Evolutionary conservation across 1,284 basidiomycete species (phyloP), one percentile per base, ranked within the genome.

Genomic region (Cryptococcus wingfieldii): DNA sequence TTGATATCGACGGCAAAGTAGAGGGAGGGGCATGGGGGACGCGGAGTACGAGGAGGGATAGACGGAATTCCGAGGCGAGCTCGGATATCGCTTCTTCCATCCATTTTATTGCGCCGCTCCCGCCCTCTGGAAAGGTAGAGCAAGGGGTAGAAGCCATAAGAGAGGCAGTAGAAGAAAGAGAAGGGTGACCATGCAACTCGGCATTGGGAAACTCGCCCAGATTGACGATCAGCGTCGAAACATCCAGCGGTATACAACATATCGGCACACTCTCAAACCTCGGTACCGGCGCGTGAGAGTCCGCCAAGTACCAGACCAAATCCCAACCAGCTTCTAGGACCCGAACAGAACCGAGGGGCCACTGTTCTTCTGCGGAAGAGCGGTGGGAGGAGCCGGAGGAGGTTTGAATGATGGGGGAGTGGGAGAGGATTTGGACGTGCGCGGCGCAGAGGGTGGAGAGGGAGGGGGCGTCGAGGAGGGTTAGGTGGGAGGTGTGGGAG

Each of bases 391-490:
- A 31, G 9, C 12, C 9, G 31, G 10, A 14, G 13, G 16, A 27
- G 9, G 46, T 47, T 5, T 34, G 12, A 28, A 47, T 28, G 31
- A 47, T 18, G n/a, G 46, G 46, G 5, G 46, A 47, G 18, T 16
- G 46, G n/a, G 23, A n/a, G 16, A 47, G 25, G 27, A 47, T 27
- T 18, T 47, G n/a, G 31, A 47, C 31, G 31, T 47, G 46, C 2
- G 46, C 46, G n/a, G 46, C 46, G 18, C 46, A 47, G 13, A 47
- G 25, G 25, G 31, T 47, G 27, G 46, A 47, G 25, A 47, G 46
- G 31, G 27, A 14, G 10, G 31, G n/a, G 31, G 46, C 19, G 27
- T 47, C 46, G 19, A 28, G 27, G 25, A 47, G 31, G 9, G 46
- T 47, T 19, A 47, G 13, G 27, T 47, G 27, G 27, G 46, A 28